Evolutionary conservation across 495 filamentous ascomycete species (phyloP).

Genomic region (Trichoderma orchidacearum): DNA sequence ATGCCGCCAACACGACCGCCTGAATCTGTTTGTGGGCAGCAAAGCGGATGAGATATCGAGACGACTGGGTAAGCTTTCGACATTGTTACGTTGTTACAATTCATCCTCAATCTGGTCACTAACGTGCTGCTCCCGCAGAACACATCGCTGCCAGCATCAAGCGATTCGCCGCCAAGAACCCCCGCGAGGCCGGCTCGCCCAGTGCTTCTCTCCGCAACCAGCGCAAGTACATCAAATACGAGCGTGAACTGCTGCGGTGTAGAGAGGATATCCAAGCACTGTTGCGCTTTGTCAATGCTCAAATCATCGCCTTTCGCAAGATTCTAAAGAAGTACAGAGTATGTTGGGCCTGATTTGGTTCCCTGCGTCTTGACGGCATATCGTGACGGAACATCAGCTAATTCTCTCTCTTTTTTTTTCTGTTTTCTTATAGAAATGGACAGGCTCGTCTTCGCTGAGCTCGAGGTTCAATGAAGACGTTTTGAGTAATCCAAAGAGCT

Average conservation of each 20-base stretch:
- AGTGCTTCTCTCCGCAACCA: not conserved
- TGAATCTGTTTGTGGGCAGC: conserved; percentile 56
- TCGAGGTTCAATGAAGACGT: conserved; percentile 44
- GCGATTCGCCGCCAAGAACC: conserved; percentile 24
- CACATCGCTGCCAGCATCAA: conserved; percentile 38
- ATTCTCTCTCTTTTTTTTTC: not conserved
- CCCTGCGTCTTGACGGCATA: not conserved
- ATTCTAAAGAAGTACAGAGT: conserved; percentile 61
- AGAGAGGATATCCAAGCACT: conserved; percentile 49
- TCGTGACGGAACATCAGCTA: not conserved
- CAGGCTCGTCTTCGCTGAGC: conserved; percentile 42
- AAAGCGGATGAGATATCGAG: conserved; percentile 56
- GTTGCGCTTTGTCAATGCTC: conserved; percentile 47
- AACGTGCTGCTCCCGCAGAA: conserved; percentile 17
- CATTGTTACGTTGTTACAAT: not conserved
- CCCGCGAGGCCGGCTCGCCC: not conserved
- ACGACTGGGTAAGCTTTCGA: conserved; percentile 35
- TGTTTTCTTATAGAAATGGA: conserved; percentile 44
- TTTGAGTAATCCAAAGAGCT: conserved; percentile 43
- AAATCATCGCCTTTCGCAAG: conserved; percentile 54
- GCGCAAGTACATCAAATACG: conserved; percentile 35
- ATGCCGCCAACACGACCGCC: conserved; percentile 48
- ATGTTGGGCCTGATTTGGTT: conserved; percentile 6
- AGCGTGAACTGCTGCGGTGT: conserved; percentile 28
- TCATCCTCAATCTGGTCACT: not conserved